Percentiles rank a stretch among this genome's conserved stretches.
Conservation (phyloP, 768 basidiomycete genomes). For the Guyanaporus albipodus region DNA sequence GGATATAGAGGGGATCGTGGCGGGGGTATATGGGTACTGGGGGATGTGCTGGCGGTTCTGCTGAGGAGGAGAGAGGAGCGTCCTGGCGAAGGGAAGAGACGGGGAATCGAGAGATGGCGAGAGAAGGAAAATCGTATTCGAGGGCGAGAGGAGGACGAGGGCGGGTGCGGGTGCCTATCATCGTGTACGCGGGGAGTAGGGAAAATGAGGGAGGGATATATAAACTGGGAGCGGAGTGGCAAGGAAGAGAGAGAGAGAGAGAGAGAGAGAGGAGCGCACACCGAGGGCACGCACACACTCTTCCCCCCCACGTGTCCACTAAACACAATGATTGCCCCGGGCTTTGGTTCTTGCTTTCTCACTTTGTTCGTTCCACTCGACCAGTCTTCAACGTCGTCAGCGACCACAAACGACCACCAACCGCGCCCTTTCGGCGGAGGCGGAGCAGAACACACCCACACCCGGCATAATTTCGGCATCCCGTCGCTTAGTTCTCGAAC, state of each 20-base stretch:
- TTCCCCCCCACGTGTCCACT: too few species aligned
- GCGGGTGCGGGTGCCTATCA: slow-evolving; percentile 23
- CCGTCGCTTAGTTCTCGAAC: slow-evolving; percentile 8
- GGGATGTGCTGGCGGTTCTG: slow-evolving; percentile 20
- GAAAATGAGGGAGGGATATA: too few species aligned
- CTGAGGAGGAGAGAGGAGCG: slow-evolving; percentile 19
- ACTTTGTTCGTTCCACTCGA: neutral
- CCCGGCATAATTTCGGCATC: slow-evolving; percentile 8
- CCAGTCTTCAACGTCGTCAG: neutral
- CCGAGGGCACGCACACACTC: too few species aligned
- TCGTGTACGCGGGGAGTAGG: too few species aligned
- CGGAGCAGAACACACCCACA: neutral
- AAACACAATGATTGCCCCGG: too few species aligned
- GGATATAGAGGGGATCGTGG: slow-evolving; percentile 31
- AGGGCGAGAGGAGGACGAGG: slow-evolving; percentile 12
- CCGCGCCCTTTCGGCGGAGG: too few species aligned
- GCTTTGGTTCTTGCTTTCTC: slow-evolving; percentile 8
- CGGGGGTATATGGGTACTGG: slow-evolving; percentile 28
- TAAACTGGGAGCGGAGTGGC: neutral
- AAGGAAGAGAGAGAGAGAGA: neutral
- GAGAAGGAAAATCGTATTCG: slow-evolving; percentile 23
- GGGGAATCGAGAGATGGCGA: slow-evolving; percentile 29
- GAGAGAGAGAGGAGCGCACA: too few species aligned
- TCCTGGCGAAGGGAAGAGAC: slow-evolving; percentile 38
- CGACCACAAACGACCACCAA: too few species aligned